Evolutionary conservation across 805 yeast genomes (phyloP).

Genomic region (Phaffomyces opuntiae): DNA sequence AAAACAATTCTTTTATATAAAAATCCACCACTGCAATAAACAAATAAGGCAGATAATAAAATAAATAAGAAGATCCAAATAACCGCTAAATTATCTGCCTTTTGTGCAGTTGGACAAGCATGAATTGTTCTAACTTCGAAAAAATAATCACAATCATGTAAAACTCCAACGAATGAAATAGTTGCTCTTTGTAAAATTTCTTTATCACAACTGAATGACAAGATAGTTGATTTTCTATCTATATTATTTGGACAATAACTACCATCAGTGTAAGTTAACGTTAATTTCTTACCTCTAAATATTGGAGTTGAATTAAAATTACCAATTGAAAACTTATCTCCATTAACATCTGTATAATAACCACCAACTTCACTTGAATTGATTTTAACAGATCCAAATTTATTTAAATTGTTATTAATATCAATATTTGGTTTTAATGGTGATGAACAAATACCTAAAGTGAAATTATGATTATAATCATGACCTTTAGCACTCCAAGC

Average conservation of each 20-base stretch:
- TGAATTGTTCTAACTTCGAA: conserved; percentile 80
- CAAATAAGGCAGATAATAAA: conserved; percentile 32
- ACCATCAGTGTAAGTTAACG: conserved; percentile 66
- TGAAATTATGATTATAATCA: conserved; percentile 66
- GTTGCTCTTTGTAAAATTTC: conserved; percentile 60
- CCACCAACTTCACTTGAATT: conserved; percentile 49
- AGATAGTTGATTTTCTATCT: conserved; percentile 52
- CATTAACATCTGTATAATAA: conserved; percentile 40
- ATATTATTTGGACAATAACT: conserved; percentile 51
- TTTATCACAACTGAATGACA: conserved; percentile 74
- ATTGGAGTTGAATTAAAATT: conserved; percentile 51
- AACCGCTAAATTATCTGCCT: conserved; percentile 55
- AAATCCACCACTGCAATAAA: conserved; percentile 37
- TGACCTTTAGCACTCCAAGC: conserved; percentile 68
- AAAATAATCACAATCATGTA: conserved; percentile 72
- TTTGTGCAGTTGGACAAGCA: conserved; percentile 78
- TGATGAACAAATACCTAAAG: conserved; percentile 65
- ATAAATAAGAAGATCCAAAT: conserved; percentile 59
- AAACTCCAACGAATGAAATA: conserved; percentile 61
- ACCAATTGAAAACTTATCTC: conserved; percentile 51
- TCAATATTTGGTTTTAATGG: conserved; percentile 30
- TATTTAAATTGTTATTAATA: conserved; percentile 22
- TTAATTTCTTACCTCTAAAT: conserved; percentile 65
- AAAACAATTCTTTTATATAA: conserved; percentile 29
- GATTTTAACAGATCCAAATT: conserved; percentile 5